Percentiles rank a stretch among this genome's conserved stretches.
Evolutionary conservation across 768 basidiomycete genomes (phyloP).

Genomic region (Rhodosporidiobolus odoratus): DNA sequence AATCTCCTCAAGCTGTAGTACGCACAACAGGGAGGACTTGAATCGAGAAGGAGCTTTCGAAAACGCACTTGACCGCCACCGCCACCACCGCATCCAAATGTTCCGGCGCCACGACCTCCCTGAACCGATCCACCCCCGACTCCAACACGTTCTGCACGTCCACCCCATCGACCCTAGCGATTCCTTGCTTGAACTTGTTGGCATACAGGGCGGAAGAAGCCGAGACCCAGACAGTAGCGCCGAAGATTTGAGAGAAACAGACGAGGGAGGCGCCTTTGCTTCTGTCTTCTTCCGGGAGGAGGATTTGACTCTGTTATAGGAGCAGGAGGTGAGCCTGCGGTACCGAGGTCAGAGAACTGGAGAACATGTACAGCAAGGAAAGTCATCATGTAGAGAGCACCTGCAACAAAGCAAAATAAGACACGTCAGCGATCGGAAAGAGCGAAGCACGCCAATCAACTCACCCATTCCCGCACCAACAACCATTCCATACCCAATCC

Average conservation of each 20-base stretch:
- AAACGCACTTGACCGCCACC: constrained; percentile 6
- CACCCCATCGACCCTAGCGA: constrained; percentile 17
- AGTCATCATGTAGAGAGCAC: constrained; percentile 23
- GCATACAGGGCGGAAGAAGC: constrained; percentile 23
- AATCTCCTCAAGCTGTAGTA: no score
- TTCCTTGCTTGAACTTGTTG: constrained; percentile 24
- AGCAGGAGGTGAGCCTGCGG: not conserved
- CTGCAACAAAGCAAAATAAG: not conserved
- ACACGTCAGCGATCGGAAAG: no score
- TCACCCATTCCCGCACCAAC: constrained; percentile 22
- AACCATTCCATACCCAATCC: constrained; percentile 23
- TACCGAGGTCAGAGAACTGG: not conserved
- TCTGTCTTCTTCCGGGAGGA: constrained; percentile 1
- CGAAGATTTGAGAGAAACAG: constrained; percentile 30
- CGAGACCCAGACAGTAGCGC: constrained; percentile 27
- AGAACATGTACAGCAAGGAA: no score
- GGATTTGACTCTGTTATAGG: constrained; percentile 5
- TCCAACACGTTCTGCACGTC: constrained; percentile 21
- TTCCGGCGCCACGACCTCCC: constrained; percentile 18
- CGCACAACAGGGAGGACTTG: not conserved
- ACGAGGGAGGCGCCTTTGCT: constrained; percentile 21
- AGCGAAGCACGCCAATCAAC: not conserved
- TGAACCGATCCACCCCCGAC: constrained; percentile 24
- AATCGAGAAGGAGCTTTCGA: not conserved
- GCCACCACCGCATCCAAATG: constrained; percentile 14